phyloP scores from a whole-genome alignment of 1,284 basidiomycete genomes.

The Austroboletus niveus region DNA sequence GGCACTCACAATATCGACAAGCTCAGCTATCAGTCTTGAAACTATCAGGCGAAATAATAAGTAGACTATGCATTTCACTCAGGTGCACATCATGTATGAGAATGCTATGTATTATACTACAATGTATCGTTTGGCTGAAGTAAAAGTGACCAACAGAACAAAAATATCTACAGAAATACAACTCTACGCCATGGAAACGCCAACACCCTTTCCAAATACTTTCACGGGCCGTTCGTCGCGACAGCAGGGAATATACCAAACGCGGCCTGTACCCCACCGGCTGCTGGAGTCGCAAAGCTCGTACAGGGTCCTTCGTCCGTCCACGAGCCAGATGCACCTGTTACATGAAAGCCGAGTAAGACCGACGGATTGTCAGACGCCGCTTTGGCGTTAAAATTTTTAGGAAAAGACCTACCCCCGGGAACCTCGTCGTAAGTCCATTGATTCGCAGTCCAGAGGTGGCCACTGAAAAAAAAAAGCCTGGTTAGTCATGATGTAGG shows the following conservation, averaged over 20 bases:
- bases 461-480: constrained; percentile 8
- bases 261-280: constrained; percentile 4
- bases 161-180: too few species aligned
- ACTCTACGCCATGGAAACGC: too few species aligned
- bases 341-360: background rate
- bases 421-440: constrained; percentile 23
- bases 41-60: too few species aligned
- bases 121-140: too few species aligned
- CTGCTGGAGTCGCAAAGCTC: constrained; percentile 3
- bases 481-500: background rate
- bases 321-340: constrained; percentile 20
- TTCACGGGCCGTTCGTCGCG: constrained; percentile 4
- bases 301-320: constrained; percentile 16
- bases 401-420: constrained; percentile 13
- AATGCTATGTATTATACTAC: too few species aligned
- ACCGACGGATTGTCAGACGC: background rate
- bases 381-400: too few species aligned
- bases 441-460: constrained; percentile 21
- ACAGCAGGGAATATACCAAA: constrained; percentile 5
- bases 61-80: too few species aligned
- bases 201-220: too few species aligned
- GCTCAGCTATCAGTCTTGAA: too few species aligned
- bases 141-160: too few species aligned
- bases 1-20: too few species aligned
- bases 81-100: too few species aligned